phyloP scores from a whole-genome alignment of 257 asterid genomes.

The Ehretia macrophylla region DNA sequence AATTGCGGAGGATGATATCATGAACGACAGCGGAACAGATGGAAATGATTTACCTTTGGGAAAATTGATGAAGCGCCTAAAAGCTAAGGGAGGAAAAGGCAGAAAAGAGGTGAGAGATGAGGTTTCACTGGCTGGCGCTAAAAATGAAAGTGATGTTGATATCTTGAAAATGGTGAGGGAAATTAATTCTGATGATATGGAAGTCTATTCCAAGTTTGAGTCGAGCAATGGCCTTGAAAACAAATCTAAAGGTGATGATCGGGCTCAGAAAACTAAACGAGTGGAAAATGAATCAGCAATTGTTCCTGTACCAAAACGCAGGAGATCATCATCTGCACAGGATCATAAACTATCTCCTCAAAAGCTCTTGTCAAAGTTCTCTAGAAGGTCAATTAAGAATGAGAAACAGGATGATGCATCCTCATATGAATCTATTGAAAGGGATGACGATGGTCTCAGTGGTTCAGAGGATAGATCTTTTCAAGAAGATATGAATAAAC shows the following conservation, averaged over 20 bases:
- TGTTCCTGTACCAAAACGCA: conserved; percentile 77
- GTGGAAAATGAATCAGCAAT: conserved; percentile 41
- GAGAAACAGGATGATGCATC: conserved; percentile 16
- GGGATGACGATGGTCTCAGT: conserved; percentile 43
- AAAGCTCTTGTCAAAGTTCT: conserved; percentile 29
- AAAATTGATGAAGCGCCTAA: conserved; percentile 79
- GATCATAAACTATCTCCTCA: conserved; percentile 39
- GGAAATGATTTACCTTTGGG: conserved; percentile 92
- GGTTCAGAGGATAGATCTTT: conserved; percentile 47
- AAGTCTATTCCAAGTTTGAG: conserved; percentile 50
- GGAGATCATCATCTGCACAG: conserved; percentile 61
- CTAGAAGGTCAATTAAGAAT: conserved; percentile 28
- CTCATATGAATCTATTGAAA: conserved; percentile 36
- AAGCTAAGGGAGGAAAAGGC: conserved; percentile 79
- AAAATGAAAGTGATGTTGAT: conserved; percentile 58
- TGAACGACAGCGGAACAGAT: conserved; percentile 92
- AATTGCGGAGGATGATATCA: conserved; percentile 57
- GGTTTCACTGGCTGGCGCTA: conserved; percentile 37
- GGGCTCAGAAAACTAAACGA: conserved; percentile 57
- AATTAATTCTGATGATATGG: conserved; percentile 62
- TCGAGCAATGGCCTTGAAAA: conserved; percentile 67
- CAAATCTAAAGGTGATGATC: conserved; percentile 39
- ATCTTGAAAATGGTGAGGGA: conserved; percentile 81
- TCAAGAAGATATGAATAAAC: conserved; percentile 40
- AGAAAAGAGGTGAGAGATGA: conserved; percentile 67